Percentiles rank a stretch among this genome's conserved stretches.
Evolutionary conservation across 1,284 basidiomycete species (phyloP).

Genomic region (Meripilus lineatus): DNA sequence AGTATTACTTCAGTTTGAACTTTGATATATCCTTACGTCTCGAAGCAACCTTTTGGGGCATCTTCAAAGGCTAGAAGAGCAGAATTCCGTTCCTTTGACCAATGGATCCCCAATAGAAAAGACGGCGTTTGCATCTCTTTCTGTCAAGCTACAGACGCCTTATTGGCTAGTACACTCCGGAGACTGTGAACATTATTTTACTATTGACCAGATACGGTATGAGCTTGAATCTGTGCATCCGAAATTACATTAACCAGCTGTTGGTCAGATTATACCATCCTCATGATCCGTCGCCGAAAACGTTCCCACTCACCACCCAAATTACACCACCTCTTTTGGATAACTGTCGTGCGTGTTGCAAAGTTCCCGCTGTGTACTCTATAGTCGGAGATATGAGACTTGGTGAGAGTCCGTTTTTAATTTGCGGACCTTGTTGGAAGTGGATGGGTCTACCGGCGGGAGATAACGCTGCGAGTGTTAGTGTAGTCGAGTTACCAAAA

Average conservation of each 20-base stretch:
- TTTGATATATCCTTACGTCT: conserved; percentile 6
- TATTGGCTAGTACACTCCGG: conserved; percentile 80
- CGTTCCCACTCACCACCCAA: conserved; percentile 64
- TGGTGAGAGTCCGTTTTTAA: conserved; percentile 68
- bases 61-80: conserved; percentile 31
- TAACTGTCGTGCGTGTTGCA: conserved; percentile 62
- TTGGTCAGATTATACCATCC: conserved; percentile 48
- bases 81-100: conserved; percentile 27
- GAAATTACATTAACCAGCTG: conserved; percentile 6
- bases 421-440: conserved; percentile 71
- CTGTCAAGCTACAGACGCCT: conserved; percentile 61
- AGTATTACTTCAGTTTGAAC: conserved; percentile 17
- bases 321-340: conserved; percentile 56
- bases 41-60: conserved; percentile 49
- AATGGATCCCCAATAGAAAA: conserved; percentile 45
- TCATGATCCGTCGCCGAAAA: conserved; percentile 42
- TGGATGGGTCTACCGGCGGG: conserved; percentile 52
- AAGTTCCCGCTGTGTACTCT: conserved; percentile 62
- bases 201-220: conserved; percentile 70
- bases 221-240: conserved; percentile 12
- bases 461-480: conserved; percentile 33
- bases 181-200: conserved; percentile 74
- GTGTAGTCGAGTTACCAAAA: conserved; percentile 48
- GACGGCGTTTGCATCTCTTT: conserved; percentile 47
- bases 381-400: conserved; percentile 65